Evolutionary conservation across 169 alveolate species (phyloP).

Genomic region (Theileria annulata): DNA sequence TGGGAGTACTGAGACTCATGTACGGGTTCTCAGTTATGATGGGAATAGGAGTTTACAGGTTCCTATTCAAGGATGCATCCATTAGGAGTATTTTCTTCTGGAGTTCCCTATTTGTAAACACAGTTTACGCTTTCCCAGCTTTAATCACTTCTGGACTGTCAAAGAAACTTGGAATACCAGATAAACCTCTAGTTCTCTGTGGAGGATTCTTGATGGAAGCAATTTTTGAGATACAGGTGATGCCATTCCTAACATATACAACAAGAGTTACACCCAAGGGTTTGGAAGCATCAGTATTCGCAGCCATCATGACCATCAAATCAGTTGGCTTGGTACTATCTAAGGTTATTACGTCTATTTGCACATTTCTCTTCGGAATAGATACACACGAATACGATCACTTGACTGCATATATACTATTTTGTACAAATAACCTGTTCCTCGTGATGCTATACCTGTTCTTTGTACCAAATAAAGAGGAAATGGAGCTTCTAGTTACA

Average conservation of each 20-base stretch:
- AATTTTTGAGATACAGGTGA: constrained; percentile 85
- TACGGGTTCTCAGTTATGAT: constrained; percentile 90
- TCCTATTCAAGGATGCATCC: constrained; percentile 80
- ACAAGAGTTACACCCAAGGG: constrained; percentile 93
- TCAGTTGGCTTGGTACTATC: constrained; percentile 90
- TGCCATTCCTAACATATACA: constrained; percentile 93
- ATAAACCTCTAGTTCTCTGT: constrained; percentile 86
- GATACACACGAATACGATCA: constrained; percentile 86
- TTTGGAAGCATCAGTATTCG: constrained; percentile 95
- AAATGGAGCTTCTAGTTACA: not conserved
- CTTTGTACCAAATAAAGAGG: constrained; percentile 53
- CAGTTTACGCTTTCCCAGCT: constrained; percentile 81
- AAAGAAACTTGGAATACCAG: constrained; percentile 84
- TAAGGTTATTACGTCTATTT: constrained; percentile 87
- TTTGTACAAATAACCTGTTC: constrained; percentile 75
- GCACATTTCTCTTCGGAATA: constrained; percentile 85
- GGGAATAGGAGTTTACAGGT: constrained; percentile 87
- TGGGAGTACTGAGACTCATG: constrained; percentile 91
- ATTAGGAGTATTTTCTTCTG: constrained; percentile 85
- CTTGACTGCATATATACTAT: constrained; percentile 84
- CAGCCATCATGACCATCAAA: constrained; percentile 90
- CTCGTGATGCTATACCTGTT: constrained; percentile 78
- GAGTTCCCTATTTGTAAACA: constrained; percentile 84
- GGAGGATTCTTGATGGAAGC: constrained; percentile 91
- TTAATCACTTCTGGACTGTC: constrained; percentile 85